Base-by-base conservation (phyloP, 2,329 filamentous ascomycete species). In the Calonectria henricotiae region DNA sequence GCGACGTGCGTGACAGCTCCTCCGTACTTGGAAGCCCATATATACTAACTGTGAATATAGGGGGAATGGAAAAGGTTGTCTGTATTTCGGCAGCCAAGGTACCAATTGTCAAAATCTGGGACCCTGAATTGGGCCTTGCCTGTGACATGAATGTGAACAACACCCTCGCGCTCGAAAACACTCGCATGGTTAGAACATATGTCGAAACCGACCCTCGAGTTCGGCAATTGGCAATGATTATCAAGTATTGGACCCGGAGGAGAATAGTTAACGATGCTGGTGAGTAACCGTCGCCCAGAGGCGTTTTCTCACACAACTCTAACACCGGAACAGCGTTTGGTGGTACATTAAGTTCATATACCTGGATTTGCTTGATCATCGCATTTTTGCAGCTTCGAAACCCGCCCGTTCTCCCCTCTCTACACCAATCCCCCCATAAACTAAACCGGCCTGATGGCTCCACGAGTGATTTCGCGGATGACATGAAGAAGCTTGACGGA, bases 121-220 rank as follows among this genome's bases (percentile, higher is more conserved):
- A 99, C 81, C 96, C 96, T 3, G 94, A 98, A 81, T 86, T 98
- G 68, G 87, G 92, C 74, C 87, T 99, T 62, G 93, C 95, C 17
- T 98, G 95, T 82, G 96, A 99, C 80, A 96, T 99, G 92, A 99
- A 99, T 77, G 95, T 99, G 84, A 99, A 99, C 85, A 99, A 98
- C 78, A 96, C 95, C 0, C 84, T 97, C 64, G 96, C 96, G 4
- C 86, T 99, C 71, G 95, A 98, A 82, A 99, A 99, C 79, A 99
- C 96, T 15, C 91, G 95, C 62, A 97, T 99, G 95, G 96, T 99
- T 77, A 94, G 95, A 80, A 98, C 95, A 0, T 99, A 99, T 83
- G 94, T 99, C 71, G 92, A 97, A 79, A 92, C 97, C 68, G 96
- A 99, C 82, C 91, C 95, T 44, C 91, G 96, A 71, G 94, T 99